Conservation (phyloP, 1,284 basidiomycete genomes). For the Moesziomyces parantarcticus region DNA sequence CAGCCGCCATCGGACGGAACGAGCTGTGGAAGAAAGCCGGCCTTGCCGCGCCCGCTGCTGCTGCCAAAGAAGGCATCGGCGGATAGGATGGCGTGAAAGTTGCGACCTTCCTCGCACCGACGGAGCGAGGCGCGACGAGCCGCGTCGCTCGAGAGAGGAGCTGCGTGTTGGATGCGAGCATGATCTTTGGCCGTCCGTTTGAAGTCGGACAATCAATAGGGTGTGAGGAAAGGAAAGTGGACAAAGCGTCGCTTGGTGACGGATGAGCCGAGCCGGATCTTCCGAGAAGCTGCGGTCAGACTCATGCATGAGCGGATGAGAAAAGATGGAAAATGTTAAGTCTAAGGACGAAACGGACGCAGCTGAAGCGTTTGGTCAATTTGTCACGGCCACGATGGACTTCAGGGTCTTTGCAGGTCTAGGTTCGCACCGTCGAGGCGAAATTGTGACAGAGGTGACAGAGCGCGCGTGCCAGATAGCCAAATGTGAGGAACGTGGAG, state of each 20-base stretch:
- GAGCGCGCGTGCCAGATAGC: neutral
- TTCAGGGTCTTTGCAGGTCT: neutral
- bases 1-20: slow-evolving; percentile 11
- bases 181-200: too few relatives aligned
- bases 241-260: neutral
- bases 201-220: too few relatives aligned
- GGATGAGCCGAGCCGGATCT: neutral
- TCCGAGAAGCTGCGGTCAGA: neutral
- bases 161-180: neutral
- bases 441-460: neutral
- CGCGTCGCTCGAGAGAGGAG: neutral
- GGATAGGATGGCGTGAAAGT: neutral
- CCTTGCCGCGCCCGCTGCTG: too few relatives aligned
- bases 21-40: slow-evolving; percentile 21
- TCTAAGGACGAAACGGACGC: too few relatives aligned
- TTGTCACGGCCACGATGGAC: neutral
- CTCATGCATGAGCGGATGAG: neutral
- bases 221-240: neutral
- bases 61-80: neutral
- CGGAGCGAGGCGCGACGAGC: neutral
- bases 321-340: neutral
- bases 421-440: neutral
- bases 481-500: neutral
- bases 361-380: neutral
- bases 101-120: neutral